Evolutionary conservation across 176 grass and related monocot genomes (phyloP).

Genomic region (Hyparrhenia diplandra): DNA sequence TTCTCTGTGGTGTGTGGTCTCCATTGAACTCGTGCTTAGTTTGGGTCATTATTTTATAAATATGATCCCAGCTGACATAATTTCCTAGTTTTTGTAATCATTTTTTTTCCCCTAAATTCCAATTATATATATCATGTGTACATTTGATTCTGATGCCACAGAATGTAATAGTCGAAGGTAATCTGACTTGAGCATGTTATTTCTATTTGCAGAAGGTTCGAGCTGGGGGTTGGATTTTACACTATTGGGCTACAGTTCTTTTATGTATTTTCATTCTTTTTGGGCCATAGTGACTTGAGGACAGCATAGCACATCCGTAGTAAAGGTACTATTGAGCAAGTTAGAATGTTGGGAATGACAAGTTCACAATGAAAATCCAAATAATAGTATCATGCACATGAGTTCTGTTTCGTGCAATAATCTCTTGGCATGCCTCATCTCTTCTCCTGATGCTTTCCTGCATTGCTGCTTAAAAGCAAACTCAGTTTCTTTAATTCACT

Average conservation of each 20-base stretch:
- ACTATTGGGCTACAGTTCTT: constrained; percentile 45
- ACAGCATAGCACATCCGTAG: constrained; percentile 30
- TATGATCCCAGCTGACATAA: neutral
- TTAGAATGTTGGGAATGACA: constrained; percentile 32
- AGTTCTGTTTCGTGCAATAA: neutral
- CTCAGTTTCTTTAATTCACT: too few species aligned
- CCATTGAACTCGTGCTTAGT: neutral
- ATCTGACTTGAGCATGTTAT: constrained; percentile 32
- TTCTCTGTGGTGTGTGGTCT: neutral
- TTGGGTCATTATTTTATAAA: neutral
- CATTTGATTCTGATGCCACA: neutral
- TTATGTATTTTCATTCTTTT: constrained; percentile 45
- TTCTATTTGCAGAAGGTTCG: constrained; percentile 49
- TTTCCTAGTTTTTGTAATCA: neutral
- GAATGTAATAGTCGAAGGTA: neutral
- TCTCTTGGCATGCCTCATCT: too few species aligned
- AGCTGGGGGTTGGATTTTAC: constrained; percentile 38
- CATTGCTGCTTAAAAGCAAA: neutral
- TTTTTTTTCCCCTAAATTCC: neutral
- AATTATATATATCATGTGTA: neutral
- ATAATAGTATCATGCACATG: constrained; percentile 13
- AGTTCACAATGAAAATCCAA: constrained; percentile 22
- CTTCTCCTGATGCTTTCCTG: neutral
- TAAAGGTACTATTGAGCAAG: constrained; percentile 23
- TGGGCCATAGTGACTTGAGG: constrained; percentile 27